These are phyloP conservation scores for Echinochloa phyllopogon DNA, from an alignment of 176 grass and related monocot genomes.

Conservation along the genomic window DNA sequence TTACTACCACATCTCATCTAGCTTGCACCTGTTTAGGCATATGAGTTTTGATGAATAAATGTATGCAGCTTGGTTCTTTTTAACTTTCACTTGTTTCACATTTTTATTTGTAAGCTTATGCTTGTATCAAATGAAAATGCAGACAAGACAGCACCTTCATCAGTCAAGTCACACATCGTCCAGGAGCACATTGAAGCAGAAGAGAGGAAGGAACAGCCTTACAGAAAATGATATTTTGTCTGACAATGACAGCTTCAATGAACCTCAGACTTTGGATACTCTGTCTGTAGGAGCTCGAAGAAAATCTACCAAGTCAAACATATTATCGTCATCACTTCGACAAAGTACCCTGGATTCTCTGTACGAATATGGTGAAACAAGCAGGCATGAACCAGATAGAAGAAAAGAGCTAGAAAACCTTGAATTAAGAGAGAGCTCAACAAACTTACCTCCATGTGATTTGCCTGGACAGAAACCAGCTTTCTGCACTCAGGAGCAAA, in stretches of 20 bases:
- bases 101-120: conserved; percentile 35
- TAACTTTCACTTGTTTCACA: not conserved
- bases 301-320: conserved; percentile 27
- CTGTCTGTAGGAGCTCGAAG: conserved; percentile 26
- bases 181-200: conserved; percentile 54
- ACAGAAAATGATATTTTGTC: conserved; percentile 33
- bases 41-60: conserved; percentile 37
- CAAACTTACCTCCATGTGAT: conserved; percentile 22
- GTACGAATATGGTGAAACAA: conserved; percentile 43
- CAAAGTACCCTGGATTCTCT: conserved; percentile 29
- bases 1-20: not conserved
- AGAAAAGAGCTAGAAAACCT: conserved; percentile 27
- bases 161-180: conserved; percentile 40
- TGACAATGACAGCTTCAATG: conserved; percentile 37
- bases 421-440: conserved; percentile 23
- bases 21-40: not conserved
- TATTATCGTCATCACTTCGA: conserved; percentile 40
- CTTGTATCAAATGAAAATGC: conserved; percentile 32
- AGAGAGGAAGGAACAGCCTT: conserved; percentile 47
- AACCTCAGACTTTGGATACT: conserved; percentile 24
- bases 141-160: conserved; percentile 40
- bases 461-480: conserved; percentile 41
- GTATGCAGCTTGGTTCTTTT: conserved; percentile 11
- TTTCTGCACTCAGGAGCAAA: conserved; percentile 49
- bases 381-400: conserved; percentile 32